These are phyloP conservation scores for Drosera spatulata DNA, from an alignment of 179 eudicot genomes.

Conservation along the genomic window DNA sequence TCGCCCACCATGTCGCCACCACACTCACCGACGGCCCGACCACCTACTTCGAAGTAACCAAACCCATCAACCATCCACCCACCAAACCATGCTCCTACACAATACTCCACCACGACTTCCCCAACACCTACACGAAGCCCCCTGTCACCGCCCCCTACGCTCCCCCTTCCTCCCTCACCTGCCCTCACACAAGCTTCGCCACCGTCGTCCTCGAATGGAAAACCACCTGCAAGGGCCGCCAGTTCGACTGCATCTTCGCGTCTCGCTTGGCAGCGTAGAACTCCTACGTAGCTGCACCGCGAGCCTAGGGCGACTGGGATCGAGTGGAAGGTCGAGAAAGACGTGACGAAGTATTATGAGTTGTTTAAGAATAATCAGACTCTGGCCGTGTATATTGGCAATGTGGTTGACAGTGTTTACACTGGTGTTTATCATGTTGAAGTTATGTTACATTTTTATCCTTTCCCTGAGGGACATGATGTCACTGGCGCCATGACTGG, in stretches of 20 bases:
- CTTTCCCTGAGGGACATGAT: constrained; percentile 9
- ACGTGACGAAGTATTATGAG: constrained; percentile 57
- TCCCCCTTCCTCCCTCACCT: constrained; percentile 38
- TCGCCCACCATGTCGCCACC: no score
- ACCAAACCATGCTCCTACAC: constrained; percentile 39
- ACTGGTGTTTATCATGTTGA: constrained; percentile 90
- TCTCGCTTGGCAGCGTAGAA: constrained; percentile 89
- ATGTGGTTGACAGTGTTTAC: constrained; percentile 49
- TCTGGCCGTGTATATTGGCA: constrained; percentile 71
- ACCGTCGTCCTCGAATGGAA: constrained; percentile 58
- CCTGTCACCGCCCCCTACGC: constrained; percentile 49
- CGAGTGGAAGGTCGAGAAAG: constrained; percentile 70
- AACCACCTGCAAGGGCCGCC: constrained; percentile 65
- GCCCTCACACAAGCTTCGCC: constrained; percentile 28
- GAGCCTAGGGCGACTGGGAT: constrained; percentile 74
- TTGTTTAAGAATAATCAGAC: constrained; percentile 45
- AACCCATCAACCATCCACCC: constrained; percentile 38
- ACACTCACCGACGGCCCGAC: constrained; percentile 13
- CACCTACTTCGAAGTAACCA: constrained; percentile 69
- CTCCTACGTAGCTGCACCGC: constrained; percentile 90
- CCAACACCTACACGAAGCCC: constrained; percentile 41
- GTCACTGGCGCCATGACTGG: background rate
- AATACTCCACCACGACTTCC: constrained; percentile 54
- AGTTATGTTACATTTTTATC: constrained; percentile 58
- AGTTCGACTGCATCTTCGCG: constrained; percentile 76